Conservation (phyloP, 768 basidiomycete genomes). For the Pholiota conissans region DNA sequence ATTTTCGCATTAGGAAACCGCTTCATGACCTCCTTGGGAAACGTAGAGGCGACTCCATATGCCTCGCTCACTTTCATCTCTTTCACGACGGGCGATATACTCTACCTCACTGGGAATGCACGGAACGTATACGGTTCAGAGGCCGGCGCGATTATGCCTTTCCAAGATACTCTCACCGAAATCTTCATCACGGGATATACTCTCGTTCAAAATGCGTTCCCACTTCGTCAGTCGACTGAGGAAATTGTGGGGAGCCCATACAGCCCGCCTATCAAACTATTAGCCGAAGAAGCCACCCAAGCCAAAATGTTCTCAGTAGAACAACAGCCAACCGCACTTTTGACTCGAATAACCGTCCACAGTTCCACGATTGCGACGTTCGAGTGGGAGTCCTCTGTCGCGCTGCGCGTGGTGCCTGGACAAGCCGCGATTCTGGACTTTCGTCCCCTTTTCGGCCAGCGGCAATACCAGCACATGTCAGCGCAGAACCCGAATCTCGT, state of each 20-base stretch:
- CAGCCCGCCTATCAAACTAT: constrained; percentile 54
- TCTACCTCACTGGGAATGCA: constrained; percentile 64
- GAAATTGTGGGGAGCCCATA: constrained; percentile 43
- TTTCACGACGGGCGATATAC: constrained; percentile 52
- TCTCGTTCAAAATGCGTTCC: constrained; percentile 54
- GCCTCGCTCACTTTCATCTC: constrained; percentile 59
- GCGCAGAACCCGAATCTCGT: constrained; percentile 40
- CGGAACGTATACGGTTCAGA: constrained; percentile 46
- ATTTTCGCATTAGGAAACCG: constrained; percentile 48
- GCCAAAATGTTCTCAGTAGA: constrained; percentile 28
- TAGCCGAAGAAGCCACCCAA: constrained; percentile 45
- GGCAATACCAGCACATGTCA: constrained; percentile 53
- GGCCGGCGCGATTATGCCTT: constrained; percentile 55
- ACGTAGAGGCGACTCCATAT: constrained; percentile 55
- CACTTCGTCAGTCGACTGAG: constrained; percentile 42
- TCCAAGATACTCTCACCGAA: constrained; percentile 49
- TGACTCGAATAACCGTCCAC: constrained; percentile 44
- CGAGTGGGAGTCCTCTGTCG: constrained; percentile 39
- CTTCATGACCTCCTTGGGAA: constrained; percentile 63
- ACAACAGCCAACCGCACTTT: constrained; percentile 28
- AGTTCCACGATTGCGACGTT: constrained; percentile 54
- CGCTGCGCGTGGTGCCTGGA: constrained; percentile 40
- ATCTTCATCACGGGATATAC: constrained; percentile 52
- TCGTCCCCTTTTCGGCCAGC: constrained; percentile 45
- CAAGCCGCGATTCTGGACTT: constrained; percentile 60